phyloP scores from a whole-genome alignment of 2,329 filamentous ascomycete genomes.

The Pseudogymnoascus sp. region DNA sequence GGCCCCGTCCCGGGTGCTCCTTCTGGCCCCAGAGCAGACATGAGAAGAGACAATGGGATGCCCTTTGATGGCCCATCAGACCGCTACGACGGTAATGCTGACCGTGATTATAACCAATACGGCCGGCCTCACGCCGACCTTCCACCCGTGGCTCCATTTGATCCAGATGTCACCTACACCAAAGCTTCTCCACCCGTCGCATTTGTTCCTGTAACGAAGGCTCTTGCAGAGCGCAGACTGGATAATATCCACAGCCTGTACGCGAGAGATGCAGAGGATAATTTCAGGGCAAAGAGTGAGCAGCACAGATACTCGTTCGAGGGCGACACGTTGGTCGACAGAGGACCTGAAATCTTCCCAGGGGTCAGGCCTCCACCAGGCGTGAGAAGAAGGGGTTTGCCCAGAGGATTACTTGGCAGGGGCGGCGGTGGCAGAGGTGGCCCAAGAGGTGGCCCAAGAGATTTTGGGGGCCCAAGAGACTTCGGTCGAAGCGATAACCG shows the following conservation, averaged over 20 bases:
- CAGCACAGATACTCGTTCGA: constrained; percentile 64
- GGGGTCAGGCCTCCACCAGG: constrained; percentile 52
- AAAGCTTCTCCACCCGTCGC: constrained; percentile 39
- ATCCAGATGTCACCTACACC: constrained; percentile 20
- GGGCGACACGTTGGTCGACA: constrained; percentile 58
- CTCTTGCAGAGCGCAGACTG: constrained; percentile 57
- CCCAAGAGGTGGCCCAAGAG: neutral
- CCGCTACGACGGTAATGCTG: neutral
- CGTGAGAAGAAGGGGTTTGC: constrained; percentile 28
- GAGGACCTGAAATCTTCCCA: constrained; percentile 62
- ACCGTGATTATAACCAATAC: neutral
- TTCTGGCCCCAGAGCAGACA: constrained; percentile 27
- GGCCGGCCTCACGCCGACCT: neutral
- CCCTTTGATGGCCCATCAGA: neutral
- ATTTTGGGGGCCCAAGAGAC: neutral
- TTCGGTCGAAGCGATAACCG: neutral
- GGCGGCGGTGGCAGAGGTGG: neutral
- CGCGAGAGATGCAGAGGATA: neutral
- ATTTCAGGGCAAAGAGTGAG: constrained; percentile 42
- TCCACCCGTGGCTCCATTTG: neutral
- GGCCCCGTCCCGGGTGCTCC: constrained; percentile 22
- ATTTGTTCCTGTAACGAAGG: constrained; percentile 48
- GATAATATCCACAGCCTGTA: constrained; percentile 42
- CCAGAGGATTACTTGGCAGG: neutral
- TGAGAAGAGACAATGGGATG: neutral